These are phyloP conservation scores for Suillus subalutaceus DNA, from an alignment of 768 basidiomycete species.

Conservation along the genomic window DNA sequence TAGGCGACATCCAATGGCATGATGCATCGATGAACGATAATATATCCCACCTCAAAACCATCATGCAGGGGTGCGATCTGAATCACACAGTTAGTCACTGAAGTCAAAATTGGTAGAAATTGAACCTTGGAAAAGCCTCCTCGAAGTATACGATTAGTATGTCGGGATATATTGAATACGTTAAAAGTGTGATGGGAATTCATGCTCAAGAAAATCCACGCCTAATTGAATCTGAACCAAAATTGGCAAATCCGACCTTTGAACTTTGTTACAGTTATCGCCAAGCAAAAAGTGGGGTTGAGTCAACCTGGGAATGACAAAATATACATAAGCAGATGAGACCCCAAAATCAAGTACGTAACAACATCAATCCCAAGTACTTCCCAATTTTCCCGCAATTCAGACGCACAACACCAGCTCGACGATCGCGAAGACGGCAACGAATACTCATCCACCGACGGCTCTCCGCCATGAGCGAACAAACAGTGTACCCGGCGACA, in stretches of 20 bases:
- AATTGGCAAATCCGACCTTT: not conserved
- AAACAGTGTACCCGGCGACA: conserved; percentile 51
- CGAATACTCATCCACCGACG: conserved; percentile 18
- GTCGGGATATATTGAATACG: not conserved
- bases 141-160: not conserved
- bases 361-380: conserved; percentile 18
- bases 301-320: conserved; percentile 3
- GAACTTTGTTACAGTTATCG: conserved; percentile 7
- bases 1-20: not conserved
- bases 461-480: conserved; percentile 30
- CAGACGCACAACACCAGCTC: not conserved
- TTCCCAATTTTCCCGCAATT: conserved; percentile 28
- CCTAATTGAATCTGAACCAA: conserved; percentile 3
- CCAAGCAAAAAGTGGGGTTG: conserved; percentile 1
- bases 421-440: conserved; percentile 15
- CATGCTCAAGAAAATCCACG: conserved; percentile 2
- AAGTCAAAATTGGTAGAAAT: not conserved
- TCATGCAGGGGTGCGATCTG: not conserved
- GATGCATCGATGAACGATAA: too few species aligned
- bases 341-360: conserved; percentile 20
- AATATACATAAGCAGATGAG: conserved; percentile 4
- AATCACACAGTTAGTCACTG: too few species aligned
- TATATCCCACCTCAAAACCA: not conserved
- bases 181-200: not conserved
- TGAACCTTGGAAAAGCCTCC: not conserved